phyloP scores from a whole-genome alignment of 768 basidiomycete species.

The Auriscalpium microsporum region DNA sequence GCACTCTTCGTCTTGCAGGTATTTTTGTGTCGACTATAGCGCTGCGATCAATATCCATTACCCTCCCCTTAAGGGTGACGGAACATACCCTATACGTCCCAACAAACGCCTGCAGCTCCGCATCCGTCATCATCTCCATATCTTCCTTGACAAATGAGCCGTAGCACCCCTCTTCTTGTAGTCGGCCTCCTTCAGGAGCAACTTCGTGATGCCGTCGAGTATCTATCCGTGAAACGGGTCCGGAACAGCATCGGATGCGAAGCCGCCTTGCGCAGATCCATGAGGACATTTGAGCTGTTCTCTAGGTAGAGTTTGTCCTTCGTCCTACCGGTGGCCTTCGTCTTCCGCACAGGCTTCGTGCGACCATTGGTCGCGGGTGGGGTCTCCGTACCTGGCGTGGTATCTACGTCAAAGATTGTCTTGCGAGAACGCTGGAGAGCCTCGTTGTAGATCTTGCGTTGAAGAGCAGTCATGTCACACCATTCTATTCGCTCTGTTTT shows the following conservation, averaged over 20 bases:
- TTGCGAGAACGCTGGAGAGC: constrained; percentile 79
- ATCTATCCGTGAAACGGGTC: constrained; percentile 67
- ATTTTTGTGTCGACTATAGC: constrained; percentile 62
- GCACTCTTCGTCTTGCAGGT: constrained; percentile 60
- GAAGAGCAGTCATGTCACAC: constrained; percentile 85
- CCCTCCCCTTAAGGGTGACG: neutral
- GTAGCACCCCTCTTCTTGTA: constrained; percentile 77
- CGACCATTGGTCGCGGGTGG: constrained; percentile 20
- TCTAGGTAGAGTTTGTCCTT: constrained; percentile 66
- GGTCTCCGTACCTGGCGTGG: constrained; percentile 23
- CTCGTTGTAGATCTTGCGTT: constrained; percentile 78
- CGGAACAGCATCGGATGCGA: constrained; percentile 97
- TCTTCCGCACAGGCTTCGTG: constrained; percentile 37
- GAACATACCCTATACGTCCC: constrained; percentile 70
- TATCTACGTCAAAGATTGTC: constrained; percentile 51
- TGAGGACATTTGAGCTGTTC: constrained; percentile 88
- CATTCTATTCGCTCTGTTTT: constrained; percentile 92
- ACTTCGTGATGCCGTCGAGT: constrained; percentile 67
- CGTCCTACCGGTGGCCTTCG: constrained; percentile 31
- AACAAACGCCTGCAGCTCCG: constrained; percentile 85
- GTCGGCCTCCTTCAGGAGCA: constrained; percentile 84
- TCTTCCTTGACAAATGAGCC: constrained; percentile 87
- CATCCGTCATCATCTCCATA: constrained; percentile 97
- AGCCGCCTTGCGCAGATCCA: constrained; percentile 95
- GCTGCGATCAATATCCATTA: neutral